Conservation (phyloP, 768 basidiomycete genomes). For the Leccinum subgranulosum region DNA sequence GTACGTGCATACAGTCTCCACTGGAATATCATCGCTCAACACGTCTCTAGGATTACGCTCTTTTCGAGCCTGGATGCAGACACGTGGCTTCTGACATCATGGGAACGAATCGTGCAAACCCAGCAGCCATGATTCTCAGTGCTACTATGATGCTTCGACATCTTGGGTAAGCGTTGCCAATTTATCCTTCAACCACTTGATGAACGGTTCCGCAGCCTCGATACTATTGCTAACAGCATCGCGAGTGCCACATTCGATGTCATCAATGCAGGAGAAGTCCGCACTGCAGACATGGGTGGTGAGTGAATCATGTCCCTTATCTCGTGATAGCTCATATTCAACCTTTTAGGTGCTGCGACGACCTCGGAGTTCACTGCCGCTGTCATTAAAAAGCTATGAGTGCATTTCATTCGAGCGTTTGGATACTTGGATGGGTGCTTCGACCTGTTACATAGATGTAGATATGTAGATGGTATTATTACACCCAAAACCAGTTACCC, state of each 20-base stretch:
- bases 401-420: background rate
- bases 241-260: constrained; percentile 91
- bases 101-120: constrained; percentile 95
- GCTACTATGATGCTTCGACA: constrained; percentile 98
- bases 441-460: constrained; percentile 24
- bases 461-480: constrained; percentile 14
- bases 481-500: constrained; percentile 11
- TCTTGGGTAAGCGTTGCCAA: constrained; percentile 62
- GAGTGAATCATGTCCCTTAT: constrained; percentile 29
- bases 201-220: constrained; percentile 53
- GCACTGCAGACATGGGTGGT: constrained; percentile 96
- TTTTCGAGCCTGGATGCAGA: constrained; percentile 98
- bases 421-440: constrained; percentile 1
- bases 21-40: background rate
- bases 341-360: constrained; percentile 66
- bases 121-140: constrained; percentile 95
- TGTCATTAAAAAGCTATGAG: constrained; percentile 76
- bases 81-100: constrained; percentile 95
- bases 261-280: constrained; percentile 81
- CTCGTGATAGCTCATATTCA: constrained; percentile 4
- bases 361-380: constrained; percentile 95
- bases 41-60: constrained; percentile 75
- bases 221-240: constrained; percentile 90
- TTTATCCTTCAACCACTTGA: constrained; percentile 15
- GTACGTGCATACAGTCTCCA: constrained; percentile 39